Base-by-base conservation (phyloP, 2,329 filamentous ascomycete species). In the Pseudocercospora fijiensis region DNA sequence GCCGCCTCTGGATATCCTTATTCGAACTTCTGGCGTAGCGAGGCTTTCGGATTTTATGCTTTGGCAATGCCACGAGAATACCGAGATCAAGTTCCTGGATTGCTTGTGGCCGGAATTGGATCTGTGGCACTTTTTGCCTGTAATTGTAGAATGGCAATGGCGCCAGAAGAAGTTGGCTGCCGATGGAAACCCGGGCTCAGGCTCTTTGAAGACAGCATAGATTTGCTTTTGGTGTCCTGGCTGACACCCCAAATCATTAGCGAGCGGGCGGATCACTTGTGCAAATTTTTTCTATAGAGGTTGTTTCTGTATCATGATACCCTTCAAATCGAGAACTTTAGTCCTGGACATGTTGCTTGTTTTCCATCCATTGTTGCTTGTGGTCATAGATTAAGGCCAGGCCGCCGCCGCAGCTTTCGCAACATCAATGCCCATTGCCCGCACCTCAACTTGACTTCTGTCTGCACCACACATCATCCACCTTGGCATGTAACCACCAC, bases 1-100 rank as follows among this genome's bases (percentile, higher is more conserved):
- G 66, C 95, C 95, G 16, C 95, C 95, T 0, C 81, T 98, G 47
- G 95, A 99, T 74, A 84, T 99, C 11, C 88, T 99, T 60, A 85
- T 99, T 57, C 87, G 95, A 57, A 99, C 95, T 4, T 97, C 92
- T 67, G 94, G 93, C 27, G 95, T 99, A 13, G 90, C 93, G 77
- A 86, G 95, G 56, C 81, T 99, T 64, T 97, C 92, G 74, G 95
- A 99, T 76, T 99, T 98, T 73, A 95, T 99, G 93, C 87, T 99
- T 33, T 99, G 95, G 95, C 95, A 99, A 78, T 95, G 91, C 72
- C 93, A 98, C 74, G 87, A 96, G 74, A 84, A 94, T 67, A 97
- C 95, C 0, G 90, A 96, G 65, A 90, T 99, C 68, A 91, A 96
- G 64, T 99, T 98, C 75, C 79, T 97, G 62, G 86, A 96, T 72